A percentile compares a stretch with the other conserved stretches of the same genome.
These are phyloP conservation scores for Aquilaria malaccensis DNA, from an alignment of 345 rosid genomes.

Conservation along the genomic window DNA sequence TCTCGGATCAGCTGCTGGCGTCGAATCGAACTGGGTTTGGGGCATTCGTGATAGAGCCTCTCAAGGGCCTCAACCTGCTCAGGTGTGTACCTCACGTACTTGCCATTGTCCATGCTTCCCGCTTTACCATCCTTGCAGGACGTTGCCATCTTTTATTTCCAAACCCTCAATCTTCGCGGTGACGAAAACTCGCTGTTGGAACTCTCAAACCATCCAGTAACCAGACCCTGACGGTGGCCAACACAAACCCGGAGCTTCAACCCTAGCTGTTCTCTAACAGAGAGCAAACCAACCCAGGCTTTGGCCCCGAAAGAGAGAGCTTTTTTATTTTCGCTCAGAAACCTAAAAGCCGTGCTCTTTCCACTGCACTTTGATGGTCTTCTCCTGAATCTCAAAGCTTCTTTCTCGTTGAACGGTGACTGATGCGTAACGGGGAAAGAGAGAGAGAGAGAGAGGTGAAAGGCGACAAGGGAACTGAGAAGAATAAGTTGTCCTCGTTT, in stretches of 20 bases:
- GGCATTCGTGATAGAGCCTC: constrained; percentile 98
- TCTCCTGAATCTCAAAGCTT: constrained; percentile 8
- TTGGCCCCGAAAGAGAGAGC: background rate
- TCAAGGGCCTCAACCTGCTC: constrained; percentile 99
- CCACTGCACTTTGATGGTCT: constrained; percentile 1
- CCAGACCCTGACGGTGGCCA: background rate
- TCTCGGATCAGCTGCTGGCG: constrained; percentile 97
- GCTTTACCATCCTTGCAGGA: constrained; percentile 87
- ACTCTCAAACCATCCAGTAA: constrained; percentile 4
- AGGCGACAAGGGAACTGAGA: constrained; percentile 26
- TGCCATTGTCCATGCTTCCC: constrained; percentile 80
- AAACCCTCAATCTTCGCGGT: constrained; percentile 14
- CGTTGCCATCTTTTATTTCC: constrained; percentile 62
- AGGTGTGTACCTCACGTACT: constrained; percentile 98
- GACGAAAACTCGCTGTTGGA: background rate
- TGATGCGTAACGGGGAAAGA: constrained; percentile 15
- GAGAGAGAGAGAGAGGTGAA: constrained; percentile 14
- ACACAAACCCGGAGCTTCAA: no score
- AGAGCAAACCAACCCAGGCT: no score
- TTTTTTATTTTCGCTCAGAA: constrained; percentile 1
- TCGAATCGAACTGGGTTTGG: constrained; percentile 98
- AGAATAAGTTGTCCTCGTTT: constrained; percentile 31
- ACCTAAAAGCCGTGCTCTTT: background rate
- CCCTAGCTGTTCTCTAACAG: no score
- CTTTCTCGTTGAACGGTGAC: constrained; percentile 11